phyloP scores from a whole-genome alignment of 805 yeast species.

The Vanderwaltozyma tropicalis region DNA sequence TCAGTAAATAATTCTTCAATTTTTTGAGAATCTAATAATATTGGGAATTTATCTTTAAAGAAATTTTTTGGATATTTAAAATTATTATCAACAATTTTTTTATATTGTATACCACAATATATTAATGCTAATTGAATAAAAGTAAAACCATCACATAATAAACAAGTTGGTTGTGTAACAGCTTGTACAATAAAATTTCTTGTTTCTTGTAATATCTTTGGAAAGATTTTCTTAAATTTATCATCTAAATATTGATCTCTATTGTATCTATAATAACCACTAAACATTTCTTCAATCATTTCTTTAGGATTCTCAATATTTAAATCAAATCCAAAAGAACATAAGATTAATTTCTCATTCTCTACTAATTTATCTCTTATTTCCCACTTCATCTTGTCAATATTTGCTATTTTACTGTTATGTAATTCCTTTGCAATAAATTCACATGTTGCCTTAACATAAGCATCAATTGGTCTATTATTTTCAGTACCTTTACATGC shows the following conservation, averaged over 20 bases:
- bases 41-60: constrained; percentile 22
- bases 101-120: constrained; percentile 25
- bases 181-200: constrained; percentile 28
- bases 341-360: constrained; percentile 24
- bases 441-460: constrained; percentile 26
- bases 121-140: constrained; percentile 23
- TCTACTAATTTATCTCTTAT: constrained; percentile 26
- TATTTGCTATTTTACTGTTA: constrained; percentile 15
- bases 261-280: constrained; percentile 23
- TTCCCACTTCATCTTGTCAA: constrained; percentile 30
- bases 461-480: constrained; percentile 28
- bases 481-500: constrained; percentile 30
- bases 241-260: constrained; percentile 23
- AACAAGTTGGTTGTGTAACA: constrained; percentile 28
- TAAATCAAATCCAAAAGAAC: constrained; percentile 27
- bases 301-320: constrained; percentile 28
- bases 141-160: constrained; percentile 26
- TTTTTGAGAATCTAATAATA: constrained; percentile 11
- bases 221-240: constrained; percentile 21
- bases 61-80: constrained; percentile 26
- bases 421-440: constrained; percentile 6
- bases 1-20: constrained; percentile 21
- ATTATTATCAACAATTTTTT: constrained; percentile 14
- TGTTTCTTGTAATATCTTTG: constrained; percentile 25
- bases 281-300: constrained; percentile 27